These are phyloP conservation scores for Suhomyces ambrosiae DNA, from an alignment of 1,139 yeast species.

Conservation along the genomic window DNA sequence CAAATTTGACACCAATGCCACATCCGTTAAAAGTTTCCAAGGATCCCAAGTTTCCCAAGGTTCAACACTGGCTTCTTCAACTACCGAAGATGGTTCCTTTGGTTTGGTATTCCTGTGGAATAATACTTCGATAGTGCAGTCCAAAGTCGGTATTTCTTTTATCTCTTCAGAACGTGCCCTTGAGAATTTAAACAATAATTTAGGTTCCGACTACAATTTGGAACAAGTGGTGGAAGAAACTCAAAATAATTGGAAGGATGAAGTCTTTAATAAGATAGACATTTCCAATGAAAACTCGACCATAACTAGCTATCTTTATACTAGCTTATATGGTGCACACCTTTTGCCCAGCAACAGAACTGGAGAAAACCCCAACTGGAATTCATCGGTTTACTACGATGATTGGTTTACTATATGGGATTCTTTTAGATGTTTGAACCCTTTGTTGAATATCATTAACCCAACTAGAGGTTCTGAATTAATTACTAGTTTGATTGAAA, in stretches of 20 bases:
- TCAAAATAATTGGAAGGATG: slow-evolving; percentile 27
- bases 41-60: slow-evolving; percentile 9
- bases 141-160: slow-evolving; percentile 39
- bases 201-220: slow-evolving; percentile 21
- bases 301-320: slow-evolving; percentile 27
- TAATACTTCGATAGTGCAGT: slow-evolving; percentile 12
- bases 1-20: slow-evolving; percentile 25
- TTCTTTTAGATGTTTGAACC: slow-evolving; percentile 37
- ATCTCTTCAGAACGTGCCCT: slow-evolving; percentile 34
- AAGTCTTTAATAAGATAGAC: slow-evolving; percentile 28
- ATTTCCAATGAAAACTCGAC: slow-evolving; percentile 24
- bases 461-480: slow-evolving; percentile 35
- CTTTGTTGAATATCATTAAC: slow-evolving; percentile 32
- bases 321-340: slow-evolving; percentile 37
- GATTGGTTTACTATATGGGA: slow-evolving; percentile 48
- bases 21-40: slow-evolving; percentile 17
- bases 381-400: slow-evolving; percentile 36
- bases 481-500: slow-evolving; percentile 31
- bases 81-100: slow-evolving; percentile 21
- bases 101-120: slow-evolving; percentile 28
- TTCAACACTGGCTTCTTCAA: slow-evolving; percentile 7
- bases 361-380: slow-evolving; percentile 35
- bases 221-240: slow-evolving; percentile 24
- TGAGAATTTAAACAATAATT: slow-evolving; percentile 26
- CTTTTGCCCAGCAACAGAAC: slow-evolving; percentile 40